Conservation (phyloP, 2,329 filamentous ascomycete genomes). For the Emergomyces pasteurianus region DNA sequence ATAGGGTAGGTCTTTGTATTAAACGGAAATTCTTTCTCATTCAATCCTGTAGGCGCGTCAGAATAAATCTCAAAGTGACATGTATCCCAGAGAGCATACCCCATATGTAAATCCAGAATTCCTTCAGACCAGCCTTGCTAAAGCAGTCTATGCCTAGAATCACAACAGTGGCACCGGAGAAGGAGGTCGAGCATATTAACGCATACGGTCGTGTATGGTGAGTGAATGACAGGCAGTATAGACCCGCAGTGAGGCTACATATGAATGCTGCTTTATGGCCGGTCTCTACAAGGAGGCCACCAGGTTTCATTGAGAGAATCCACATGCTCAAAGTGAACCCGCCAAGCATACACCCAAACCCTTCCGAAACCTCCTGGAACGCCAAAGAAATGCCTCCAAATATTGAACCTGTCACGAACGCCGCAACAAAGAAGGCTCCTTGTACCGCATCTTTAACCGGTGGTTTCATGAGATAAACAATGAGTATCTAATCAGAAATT, state of each 20-base stretch:
- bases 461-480: conserved; percentile 76
- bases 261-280: conserved; percentile 64
- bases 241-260: conserved; percentile 53
- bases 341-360: conserved; percentile 75
- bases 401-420: conserved; percentile 57
- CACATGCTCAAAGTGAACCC: conserved; percentile 85
- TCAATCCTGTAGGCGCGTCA: conserved; percentile 43
- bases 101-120: conserved; percentile 95
- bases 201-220: conserved; percentile 66
- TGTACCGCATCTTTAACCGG: conserved; percentile 66
- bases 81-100: conserved; percentile 29
- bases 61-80: conserved; percentile 10
- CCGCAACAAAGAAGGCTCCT: conserved; percentile 75
- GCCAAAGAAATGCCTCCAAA: conserved; percentile 64
- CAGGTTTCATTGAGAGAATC: conserved; percentile 65
- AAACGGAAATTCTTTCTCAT: conserved; percentile 66
- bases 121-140: conserved; percentile 77
- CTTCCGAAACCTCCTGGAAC: conserved; percentile 73
- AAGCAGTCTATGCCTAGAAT: conserved; percentile 86
- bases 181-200: conserved; percentile 64
- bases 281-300: conserved; percentile 56
- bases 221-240: conserved; percentile 66
- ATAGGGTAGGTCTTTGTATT: conserved; percentile 68
- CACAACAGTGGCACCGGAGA: conserved; percentile 65
- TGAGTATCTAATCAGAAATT: conserved; percentile 44